These are phyloP conservation scores for Flaveria sonorensis DNA, from an alignment of 129 eudicot species.

Conservation along the genomic window DNA sequence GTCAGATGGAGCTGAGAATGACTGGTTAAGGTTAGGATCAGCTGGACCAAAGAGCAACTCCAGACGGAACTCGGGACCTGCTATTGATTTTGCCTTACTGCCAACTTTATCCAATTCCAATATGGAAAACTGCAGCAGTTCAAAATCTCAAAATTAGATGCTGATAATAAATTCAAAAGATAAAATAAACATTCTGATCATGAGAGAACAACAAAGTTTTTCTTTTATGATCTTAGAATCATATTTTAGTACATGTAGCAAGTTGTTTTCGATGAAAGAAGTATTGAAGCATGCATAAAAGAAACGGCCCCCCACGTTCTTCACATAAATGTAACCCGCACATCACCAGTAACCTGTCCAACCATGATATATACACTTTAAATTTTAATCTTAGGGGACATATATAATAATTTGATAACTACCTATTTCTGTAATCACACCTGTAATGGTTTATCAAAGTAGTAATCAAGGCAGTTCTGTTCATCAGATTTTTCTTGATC, in stretches of 20 bases:
- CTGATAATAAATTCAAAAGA: background rate
- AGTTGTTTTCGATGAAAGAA: conserved; percentile 56
- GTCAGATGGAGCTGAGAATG: conserved; percentile 29
- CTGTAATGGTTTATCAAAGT: conserved; percentile 47
- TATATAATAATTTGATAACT: background rate
- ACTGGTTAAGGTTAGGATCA: conserved; percentile 28
- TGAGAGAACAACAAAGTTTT: background rate
- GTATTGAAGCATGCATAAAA: conserved; percentile 84
- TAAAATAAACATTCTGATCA: background rate
- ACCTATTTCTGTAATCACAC: conserved; percentile 33
- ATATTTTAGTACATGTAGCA: conserved; percentile 45
- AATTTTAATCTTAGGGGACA: background rate
- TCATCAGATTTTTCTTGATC: conserved; percentile 44
- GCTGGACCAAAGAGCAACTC: conserved; percentile 69
- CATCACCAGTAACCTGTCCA: conserved; percentile 61
- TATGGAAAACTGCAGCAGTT: conserved; percentile 48
- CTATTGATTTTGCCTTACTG: conserved; percentile 56
- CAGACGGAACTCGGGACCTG: conserved; percentile 65
- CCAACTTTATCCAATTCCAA: conserved; percentile 73
- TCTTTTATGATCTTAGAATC: background rate
- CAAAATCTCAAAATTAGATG: background rate
- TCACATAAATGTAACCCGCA: conserved; percentile 69
- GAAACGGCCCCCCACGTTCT: conserved; percentile 68
- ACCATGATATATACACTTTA: background rate
- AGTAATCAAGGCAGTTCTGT: conserved; percentile 53